Base-by-base conservation (phyloP, 1,284 basidiomycete species). In the Pseudozyma sp. region DNA sequence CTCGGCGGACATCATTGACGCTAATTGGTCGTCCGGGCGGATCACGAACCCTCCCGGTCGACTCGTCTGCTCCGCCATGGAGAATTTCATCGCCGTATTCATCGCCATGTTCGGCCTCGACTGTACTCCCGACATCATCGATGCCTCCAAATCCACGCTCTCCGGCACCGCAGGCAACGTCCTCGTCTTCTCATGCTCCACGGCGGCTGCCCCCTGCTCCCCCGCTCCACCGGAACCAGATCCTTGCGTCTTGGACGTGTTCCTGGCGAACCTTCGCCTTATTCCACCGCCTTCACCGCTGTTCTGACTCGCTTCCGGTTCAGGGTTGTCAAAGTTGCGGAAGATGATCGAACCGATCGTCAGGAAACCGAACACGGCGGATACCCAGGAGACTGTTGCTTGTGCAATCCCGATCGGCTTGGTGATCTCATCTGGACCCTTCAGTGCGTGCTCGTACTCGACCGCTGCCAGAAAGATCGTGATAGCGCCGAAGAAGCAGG, bases 121-220 rank as follows among this genome's bases (percentile, higher is more conserved):
- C 19, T 37, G 55, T 7, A 33, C 13, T 13, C 54, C 17, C 24
- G 55, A 62, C 60, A 68, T 39, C 55, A 70, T 57, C 17, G 51
- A 56, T n/a, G 68, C 61, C 17, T 77, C 77, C 7, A 77, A 33
- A 33, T 66, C 65, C 2, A 78, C 77, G 29, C 76, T 78, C 54
- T 80, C 78, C 2, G 78, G 78, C n/a, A 80, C 78, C 4, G 78
- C 73, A 11, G 78, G 78, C 29, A 80, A 51, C 14, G 73, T 77
- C 16, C 78, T 17, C 4, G 75, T 59, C 53, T 64, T 70, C 1
- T 66, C 63, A 7, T 67, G 58, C 2, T 5, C 39, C 11, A 7
- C 44, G 9, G 37, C 43, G 17, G 34, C 39, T 5, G 14, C 37
- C 8, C 5, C 43, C 40, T 50, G 48, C 47, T 59, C 49, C 4